Evolutionary conservation across 2,329 filamentous ascomycete species (phyloP).

Genomic region (Parastagonospora nodorum): DNA sequence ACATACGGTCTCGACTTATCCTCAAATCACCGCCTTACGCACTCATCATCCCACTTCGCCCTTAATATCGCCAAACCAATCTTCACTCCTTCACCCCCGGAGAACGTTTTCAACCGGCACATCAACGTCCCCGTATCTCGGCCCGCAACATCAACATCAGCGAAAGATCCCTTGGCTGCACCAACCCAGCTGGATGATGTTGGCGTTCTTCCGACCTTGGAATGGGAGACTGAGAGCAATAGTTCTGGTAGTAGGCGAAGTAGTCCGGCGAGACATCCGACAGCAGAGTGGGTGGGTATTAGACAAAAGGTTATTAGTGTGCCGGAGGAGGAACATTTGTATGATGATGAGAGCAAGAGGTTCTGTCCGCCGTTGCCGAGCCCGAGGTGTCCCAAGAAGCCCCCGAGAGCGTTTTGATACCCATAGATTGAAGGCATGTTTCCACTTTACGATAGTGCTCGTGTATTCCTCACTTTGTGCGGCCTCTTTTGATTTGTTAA

Average conservation of each 20-base stretch:
- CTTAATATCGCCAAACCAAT: slow-evolving; percentile 21
- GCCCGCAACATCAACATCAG: slow-evolving; percentile 9
- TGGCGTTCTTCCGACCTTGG: slow-evolving; percentile 24
- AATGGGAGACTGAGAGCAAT: slow-evolving; percentile 31
- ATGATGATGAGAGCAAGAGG: slow-evolving; percentile 24
- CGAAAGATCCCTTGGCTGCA: slow-evolving; percentile 16
- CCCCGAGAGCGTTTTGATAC: slow-evolving; percentile 15
- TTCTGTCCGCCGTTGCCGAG: slow-evolving; percentile 32
- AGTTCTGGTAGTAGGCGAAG: slow-evolving; percentile 5
- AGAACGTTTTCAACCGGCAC: slow-evolving; percentile 33
- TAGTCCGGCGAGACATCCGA: slow-evolving; percentile 19
- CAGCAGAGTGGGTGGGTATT: slow-evolving; percentile 32
- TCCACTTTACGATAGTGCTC: no score
- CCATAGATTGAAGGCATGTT: background rate
- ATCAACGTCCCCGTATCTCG: slow-evolving; percentile 23
- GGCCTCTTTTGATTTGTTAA: no score
- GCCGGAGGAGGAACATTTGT: slow-evolving; percentile 26
- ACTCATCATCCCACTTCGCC: slow-evolving; percentile 23
- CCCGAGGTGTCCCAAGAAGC: slow-evolving; percentile 9
- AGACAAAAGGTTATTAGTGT: slow-evolving; percentile 35
- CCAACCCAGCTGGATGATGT: slow-evolving; percentile 19
- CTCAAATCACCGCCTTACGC: slow-evolving; percentile 23
- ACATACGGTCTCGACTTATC: slow-evolving; percentile 34
- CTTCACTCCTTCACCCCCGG: slow-evolving; percentile 9
- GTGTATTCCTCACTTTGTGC: no score